Evolutionary conservation across 352 stramenopile genomes (phyloP).

Genomic region (Pythium sukuiense): DNA sequence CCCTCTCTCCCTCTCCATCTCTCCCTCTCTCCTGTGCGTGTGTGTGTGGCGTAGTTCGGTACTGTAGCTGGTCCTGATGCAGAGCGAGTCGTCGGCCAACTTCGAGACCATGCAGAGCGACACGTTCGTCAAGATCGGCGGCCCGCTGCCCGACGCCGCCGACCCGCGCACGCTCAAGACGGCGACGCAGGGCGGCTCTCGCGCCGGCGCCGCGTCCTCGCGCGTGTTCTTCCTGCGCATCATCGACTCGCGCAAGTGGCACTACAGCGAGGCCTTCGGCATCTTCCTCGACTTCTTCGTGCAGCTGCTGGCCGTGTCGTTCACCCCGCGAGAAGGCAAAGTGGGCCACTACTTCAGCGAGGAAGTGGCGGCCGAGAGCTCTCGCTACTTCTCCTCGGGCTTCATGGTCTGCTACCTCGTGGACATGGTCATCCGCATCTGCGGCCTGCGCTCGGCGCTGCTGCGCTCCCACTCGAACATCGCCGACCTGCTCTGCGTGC

Average conservation of each 20-base stretch:
- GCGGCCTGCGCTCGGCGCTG: constrained; percentile 71
- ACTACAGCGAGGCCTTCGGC: constrained; percentile 84
- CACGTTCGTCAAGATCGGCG: constrained; percentile 81
- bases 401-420: constrained; percentile 84
- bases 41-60: neutral
- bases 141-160: constrained; percentile 61
- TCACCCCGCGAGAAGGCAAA: constrained; percentile 46
- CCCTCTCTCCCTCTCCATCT: neutral
- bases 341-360: constrained; percentile 47
- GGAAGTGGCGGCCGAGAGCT: constrained; percentile 63
- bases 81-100: constrained; percentile 33
- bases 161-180: constrained; percentile 75
- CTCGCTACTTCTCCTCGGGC: constrained; percentile 69
- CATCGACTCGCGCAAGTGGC: constrained; percentile 88
- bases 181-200: constrained; percentile 24
- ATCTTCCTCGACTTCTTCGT: constrained; percentile 88
- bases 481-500: constrained; percentile 68
- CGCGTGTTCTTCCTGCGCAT: constrained; percentile 81
- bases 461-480: constrained; percentile 85
- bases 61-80: too few relatives aligned
- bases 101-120: constrained; percentile 59
- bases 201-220: constrained; percentile 35
- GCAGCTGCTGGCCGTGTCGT: constrained; percentile 80
- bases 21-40: neutral
- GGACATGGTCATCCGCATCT: constrained; percentile 79